Conservation (phyloP, 2,329 filamentous ascomycete species). For the Neonectria magnoliae region DNA sequence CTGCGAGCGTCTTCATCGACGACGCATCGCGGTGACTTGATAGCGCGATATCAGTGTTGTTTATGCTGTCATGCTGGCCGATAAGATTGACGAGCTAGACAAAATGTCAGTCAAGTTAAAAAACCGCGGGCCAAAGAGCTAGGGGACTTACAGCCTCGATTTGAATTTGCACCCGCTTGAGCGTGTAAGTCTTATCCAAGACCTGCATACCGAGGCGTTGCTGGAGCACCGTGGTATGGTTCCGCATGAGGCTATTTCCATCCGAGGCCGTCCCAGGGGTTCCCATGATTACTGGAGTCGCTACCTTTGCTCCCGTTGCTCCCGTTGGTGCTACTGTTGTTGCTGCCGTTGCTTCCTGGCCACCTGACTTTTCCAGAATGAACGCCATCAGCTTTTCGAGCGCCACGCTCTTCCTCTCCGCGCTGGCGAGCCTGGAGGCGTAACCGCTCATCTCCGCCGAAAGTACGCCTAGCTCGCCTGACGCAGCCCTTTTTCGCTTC, state of each 20-base stretch:
- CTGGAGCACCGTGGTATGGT: constrained; percentile 44
- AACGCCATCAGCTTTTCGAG: constrained; percentile 48
- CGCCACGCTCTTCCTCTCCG: constrained; percentile 49
- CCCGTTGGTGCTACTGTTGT: background rate
- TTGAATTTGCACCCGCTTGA: constrained; percentile 52
- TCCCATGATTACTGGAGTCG: background rate
- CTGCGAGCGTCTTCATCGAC: constrained; percentile 55
- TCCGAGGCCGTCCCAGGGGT: background rate
- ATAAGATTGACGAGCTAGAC: constrained; percentile 51
- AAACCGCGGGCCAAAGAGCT: background rate
- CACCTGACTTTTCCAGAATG: constrained; percentile 30
- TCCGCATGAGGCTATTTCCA: constrained; percentile 37
- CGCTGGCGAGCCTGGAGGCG: constrained; percentile 51
- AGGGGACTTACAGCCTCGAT: constrained; percentile 48
- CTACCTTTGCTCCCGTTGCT: background rate
- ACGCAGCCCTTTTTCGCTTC: constrained; percentile 41
- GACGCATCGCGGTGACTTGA: constrained; percentile 53
- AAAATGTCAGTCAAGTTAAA: constrained; percentile 16
- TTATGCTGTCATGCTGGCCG: constrained; percentile 49
- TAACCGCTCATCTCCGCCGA: constrained; percentile 48
- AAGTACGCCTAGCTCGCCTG: constrained; percentile 45
- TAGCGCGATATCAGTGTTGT: constrained; percentile 49
- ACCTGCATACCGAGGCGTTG: constrained; percentile 49
- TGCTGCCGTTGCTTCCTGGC: constrained; percentile 7
- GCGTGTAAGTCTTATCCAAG: constrained; percentile 49